Evolutionary conservation across 495 filamentous ascomycete species (phyloP).

Genomic region (Penicillium daleae): DNA sequence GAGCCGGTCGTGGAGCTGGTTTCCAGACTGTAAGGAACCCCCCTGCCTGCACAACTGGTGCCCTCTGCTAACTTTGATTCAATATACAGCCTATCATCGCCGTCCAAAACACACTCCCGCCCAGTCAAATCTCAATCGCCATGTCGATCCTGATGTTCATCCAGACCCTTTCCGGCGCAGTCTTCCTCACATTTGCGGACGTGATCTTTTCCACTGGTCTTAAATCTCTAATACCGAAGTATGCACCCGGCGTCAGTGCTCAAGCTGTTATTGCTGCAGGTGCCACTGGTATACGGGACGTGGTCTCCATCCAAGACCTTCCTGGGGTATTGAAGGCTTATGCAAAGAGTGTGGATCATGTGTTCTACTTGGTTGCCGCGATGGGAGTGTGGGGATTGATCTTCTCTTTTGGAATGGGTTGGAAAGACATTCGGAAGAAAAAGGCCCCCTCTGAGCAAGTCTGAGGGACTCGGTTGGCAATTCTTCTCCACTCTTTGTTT

Average conservation of each 20-base stretch:
- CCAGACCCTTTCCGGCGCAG: constrained; percentile 53
- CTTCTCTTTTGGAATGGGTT: constrained; percentile 54
- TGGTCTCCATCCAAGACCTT: constrained; percentile 32
- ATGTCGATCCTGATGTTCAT: constrained; percentile 55
- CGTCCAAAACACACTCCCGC: constrained; percentile 53
- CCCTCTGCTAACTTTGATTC: constrained; percentile 4
- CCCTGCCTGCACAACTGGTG: too few species aligned
- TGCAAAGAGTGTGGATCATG: constrained; percentile 38
- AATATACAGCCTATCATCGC: constrained; percentile 49
- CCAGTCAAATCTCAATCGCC: constrained; percentile 50
- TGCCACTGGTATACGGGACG: constrained; percentile 42
- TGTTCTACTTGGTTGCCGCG: constrained; percentile 46
- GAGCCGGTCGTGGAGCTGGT: constrained; percentile 53
- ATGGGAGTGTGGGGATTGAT: constrained; percentile 31
- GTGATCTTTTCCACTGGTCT: constrained; percentile 55
- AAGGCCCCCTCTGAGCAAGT: constrained; percentile 25
- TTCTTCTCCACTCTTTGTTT: background rate
- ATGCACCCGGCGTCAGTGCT: constrained; percentile 43
- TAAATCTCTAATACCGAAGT: constrained; percentile 29
- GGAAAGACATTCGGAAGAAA: constrained; percentile 56
- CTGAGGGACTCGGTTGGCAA: background rate
- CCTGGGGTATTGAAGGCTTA: constrained; percentile 48
- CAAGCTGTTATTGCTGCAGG: constrained; percentile 44
- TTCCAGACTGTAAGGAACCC: constrained; percentile 49
- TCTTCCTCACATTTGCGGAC: constrained; percentile 50